Percentiles rank a stretch among this genome's conserved stretches.
Evolutionary conservation across 2,329 filamentous ascomycete species (phyloP).

Genomic region (Cladosporium phlei): DNA sequence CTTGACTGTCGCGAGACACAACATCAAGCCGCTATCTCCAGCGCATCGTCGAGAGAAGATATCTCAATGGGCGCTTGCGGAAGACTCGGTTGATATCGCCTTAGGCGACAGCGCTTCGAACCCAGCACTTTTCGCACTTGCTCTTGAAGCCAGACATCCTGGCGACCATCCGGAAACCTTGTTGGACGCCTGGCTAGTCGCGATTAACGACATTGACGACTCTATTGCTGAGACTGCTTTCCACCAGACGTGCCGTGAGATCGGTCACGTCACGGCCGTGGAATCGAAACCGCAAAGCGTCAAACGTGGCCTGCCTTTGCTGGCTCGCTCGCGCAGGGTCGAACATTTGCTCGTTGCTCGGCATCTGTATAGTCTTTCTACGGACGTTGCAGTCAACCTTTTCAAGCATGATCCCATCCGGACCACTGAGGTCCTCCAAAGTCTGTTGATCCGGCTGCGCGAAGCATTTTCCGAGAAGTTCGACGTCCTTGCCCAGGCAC

Average conservation of each 20-base stretch:
- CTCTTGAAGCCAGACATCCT: background rate
- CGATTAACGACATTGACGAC: too few relatives aligned
- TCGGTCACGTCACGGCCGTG: background rate
- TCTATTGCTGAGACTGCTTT: background rate
- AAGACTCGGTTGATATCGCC: background rate
- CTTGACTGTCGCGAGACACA: background rate
- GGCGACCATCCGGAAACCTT: background rate
- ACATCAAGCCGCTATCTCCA: background rate
- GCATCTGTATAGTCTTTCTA: background rate
- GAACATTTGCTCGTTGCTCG: background rate
- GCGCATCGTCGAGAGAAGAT: background rate
- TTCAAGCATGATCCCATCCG: background rate
- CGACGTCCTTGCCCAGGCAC: background rate
- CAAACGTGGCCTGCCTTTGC: background rate
- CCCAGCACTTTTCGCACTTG: background rate
- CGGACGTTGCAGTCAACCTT: background rate
- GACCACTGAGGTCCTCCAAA: background rate
- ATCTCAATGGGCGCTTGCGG: background rate
- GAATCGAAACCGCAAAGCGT: background rate
- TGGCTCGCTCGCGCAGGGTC: background rate
- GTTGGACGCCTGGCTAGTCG: background rate
- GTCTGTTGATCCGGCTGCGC: background rate
- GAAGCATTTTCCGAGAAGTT: background rate
- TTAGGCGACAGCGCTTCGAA: background rate
- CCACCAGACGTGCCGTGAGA: background rate